Evolutionary conservation across 2,329 filamentous ascomycete genomes (phyloP).

Genomic region (Simplicillium aogashimaense): DNA sequence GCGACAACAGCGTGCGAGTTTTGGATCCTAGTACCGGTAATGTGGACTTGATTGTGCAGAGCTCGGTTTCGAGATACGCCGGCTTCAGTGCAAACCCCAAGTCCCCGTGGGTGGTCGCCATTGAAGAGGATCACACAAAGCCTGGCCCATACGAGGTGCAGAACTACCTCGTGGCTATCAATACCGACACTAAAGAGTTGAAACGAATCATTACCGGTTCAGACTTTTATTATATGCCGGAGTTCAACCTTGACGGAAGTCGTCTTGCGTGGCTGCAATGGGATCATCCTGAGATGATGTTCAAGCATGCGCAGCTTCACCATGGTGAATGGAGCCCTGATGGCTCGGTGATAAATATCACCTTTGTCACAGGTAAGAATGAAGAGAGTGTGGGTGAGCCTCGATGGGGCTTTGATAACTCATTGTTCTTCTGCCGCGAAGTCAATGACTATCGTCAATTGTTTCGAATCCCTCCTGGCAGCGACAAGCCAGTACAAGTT

Average conservation of each 20-base stretch:
- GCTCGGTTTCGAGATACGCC: conserved; percentile 28
- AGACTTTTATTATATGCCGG: conserved; percentile 37
- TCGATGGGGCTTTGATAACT: conserved; percentile 38
- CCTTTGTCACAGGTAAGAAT: conserved; percentile 29
- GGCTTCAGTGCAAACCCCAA: conserved; percentile 32
- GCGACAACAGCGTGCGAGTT: conserved; percentile 28
- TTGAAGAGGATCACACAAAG: conserved; percentile 35
- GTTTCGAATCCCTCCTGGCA: conserved; percentile 23
- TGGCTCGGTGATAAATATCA: conserved; percentile 16
- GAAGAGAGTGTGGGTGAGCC: conserved; percentile 36
- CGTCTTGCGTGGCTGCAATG: conserved; percentile 37
- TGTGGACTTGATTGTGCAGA: conserved; percentile 20
- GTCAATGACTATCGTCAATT: conserved; percentile 35
- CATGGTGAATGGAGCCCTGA: conserved; percentile 25
- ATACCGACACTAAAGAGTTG: conserved; percentile 24
- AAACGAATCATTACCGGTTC: conserved; percentile 25
- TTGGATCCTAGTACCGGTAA: conserved; percentile 26
- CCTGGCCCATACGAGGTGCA: conserved; percentile 14
- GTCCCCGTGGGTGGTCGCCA: conserved; percentile 33
- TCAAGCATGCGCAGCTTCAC: conserved; percentile 29
- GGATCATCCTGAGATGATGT: conserved; percentile 39
- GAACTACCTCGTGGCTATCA: conserved; percentile 21
- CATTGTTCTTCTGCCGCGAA: conserved; percentile 38
- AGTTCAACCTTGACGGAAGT: conserved; percentile 30
- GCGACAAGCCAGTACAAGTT: conserved; percentile 17